Evolutionary conservation across 345 rosid genomes (phyloP).

Genomic region (Reutealis trisperma): DNA sequence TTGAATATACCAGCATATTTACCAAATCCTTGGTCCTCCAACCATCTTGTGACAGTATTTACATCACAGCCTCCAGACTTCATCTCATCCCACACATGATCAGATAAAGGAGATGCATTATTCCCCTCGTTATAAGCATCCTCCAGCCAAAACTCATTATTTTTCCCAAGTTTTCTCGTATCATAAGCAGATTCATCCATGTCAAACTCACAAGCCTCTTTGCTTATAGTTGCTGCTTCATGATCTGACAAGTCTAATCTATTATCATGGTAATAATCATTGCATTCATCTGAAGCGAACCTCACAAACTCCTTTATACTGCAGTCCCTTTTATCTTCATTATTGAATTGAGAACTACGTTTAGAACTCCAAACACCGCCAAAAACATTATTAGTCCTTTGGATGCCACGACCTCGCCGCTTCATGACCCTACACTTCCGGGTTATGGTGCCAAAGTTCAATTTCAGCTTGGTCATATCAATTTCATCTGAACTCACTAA

Average conservation of each 20-base stretch:
- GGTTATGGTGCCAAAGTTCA: slow-evolving; percentile 45
- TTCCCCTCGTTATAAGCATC: slow-evolving; percentile 20
- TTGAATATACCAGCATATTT: slow-evolving; percentile 47
- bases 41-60: slow-evolving; percentile 43
- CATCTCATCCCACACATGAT: slow-evolving; percentile 21
- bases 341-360: slow-evolving; percentile 26
- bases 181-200: slow-evolving; percentile 24
- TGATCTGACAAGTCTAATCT: slow-evolving; percentile 27
- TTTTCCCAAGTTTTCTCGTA: slow-evolving; percentile 19
- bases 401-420: slow-evolving; percentile 38
- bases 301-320: slow-evolving; percentile 24
- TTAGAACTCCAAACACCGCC: slow-evolving; percentile 40
- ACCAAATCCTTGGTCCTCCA: slow-evolving; percentile 54
- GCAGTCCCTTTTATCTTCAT: slow-evolving; percentile 29
- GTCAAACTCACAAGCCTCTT: slow-evolving; percentile 29
- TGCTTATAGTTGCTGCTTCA: slow-evolving; percentile 30
- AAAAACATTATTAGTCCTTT: slow-evolving; percentile 23
- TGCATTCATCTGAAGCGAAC: slow-evolving; percentile 17
- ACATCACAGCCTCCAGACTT: slow-evolving; percentile 11
- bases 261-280: slow-evolving; percentile 17
- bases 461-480: slow-evolving; percentile 23
- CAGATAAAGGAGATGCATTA: slow-evolving; percentile 11
- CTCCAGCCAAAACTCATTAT: slow-evolving; percentile 20
- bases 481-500: slow-evolving; percentile 17
- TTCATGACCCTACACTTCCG: slow-evolving; percentile 56